Conservation (phyloP, 2,329 filamentous ascomycete genomes). For the Pseudogymnoascus sp. region DNA sequence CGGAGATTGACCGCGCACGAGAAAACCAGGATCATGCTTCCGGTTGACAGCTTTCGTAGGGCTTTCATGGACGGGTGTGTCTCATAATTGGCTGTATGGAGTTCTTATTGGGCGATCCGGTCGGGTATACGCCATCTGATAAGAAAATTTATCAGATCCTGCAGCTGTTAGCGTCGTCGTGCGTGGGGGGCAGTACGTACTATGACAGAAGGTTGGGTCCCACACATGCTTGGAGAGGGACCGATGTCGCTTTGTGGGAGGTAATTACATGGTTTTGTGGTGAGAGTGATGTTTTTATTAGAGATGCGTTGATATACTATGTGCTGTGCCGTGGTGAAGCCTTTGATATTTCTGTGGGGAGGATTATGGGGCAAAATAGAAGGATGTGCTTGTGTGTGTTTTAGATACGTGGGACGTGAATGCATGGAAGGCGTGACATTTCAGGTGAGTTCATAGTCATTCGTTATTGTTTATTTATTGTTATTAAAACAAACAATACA, state of each 20-base stretch:
- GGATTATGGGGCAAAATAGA: background rate
- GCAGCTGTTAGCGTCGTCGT: background rate
- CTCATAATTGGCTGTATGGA: background rate
- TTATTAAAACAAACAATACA: background rate
- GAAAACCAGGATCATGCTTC: background rate
- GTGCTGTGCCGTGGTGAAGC: background rate
- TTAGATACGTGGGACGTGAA: background rate
- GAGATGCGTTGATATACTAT: background rate
- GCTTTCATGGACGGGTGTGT: background rate
- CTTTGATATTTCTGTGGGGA: background rate
- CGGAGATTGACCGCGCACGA: background rate
- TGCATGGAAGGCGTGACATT: background rate
- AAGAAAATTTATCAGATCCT: conserved; percentile 6
- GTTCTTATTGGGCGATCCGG: background rate
- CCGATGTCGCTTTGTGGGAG: background rate
- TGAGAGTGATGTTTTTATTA: background rate
- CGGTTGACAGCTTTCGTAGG: background rate
- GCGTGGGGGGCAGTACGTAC: background rate
- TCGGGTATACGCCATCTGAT: background rate
- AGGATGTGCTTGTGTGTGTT: background rate
- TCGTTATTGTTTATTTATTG: background rate
- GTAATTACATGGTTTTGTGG: background rate
- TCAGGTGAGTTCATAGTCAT: background rate
- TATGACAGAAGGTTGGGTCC: background rate
- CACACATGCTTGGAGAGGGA: background rate